Evolutionary conservation across 2,329 filamentous ascomycete species (phyloP).

Genomic region (Aschersonia sp.): DNA sequence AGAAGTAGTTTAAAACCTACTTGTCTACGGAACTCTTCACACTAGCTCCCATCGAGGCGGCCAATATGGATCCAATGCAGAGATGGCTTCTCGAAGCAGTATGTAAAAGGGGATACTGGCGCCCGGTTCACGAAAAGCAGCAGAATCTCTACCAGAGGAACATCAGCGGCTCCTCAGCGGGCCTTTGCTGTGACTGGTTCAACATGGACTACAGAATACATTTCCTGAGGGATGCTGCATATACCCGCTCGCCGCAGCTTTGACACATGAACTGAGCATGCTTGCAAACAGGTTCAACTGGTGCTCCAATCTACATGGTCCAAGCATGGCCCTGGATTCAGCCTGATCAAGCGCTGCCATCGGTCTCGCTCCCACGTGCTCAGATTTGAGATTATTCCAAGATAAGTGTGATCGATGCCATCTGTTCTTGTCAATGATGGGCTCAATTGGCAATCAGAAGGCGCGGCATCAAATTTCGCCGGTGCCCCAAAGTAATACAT

Average conservation of each 20-base stretch:
- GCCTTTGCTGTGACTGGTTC: background rate
- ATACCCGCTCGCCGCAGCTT: background rate
- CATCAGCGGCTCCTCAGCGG: background rate
- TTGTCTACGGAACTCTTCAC: too few species aligned
- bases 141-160: background rate
- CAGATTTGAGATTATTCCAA: background rate
- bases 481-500: background rate
- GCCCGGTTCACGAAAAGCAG: background rate
- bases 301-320: slow-evolving; percentile 6
- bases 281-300: slow-evolving; percentile 6
- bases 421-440: background rate
- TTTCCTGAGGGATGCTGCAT: background rate
- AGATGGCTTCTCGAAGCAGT: background rate
- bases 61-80: background rate
- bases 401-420: background rate
- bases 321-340: slow-evolving; percentile 18
- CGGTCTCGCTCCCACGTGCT: slow-evolving; percentile 13
- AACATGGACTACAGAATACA: background rate
- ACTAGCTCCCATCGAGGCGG: background rate
- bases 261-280: background rate
- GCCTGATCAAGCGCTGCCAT: slow-evolving; percentile 21
- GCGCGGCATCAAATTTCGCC: slow-evolving; percentile 6
- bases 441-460: background rate
- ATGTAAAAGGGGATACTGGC: background rate
- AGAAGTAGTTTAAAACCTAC: too few species aligned